Evolutionary conservation across 352 stramenopile species (phyloP).

Genomic region (Plasmopara viticola): DNA sequence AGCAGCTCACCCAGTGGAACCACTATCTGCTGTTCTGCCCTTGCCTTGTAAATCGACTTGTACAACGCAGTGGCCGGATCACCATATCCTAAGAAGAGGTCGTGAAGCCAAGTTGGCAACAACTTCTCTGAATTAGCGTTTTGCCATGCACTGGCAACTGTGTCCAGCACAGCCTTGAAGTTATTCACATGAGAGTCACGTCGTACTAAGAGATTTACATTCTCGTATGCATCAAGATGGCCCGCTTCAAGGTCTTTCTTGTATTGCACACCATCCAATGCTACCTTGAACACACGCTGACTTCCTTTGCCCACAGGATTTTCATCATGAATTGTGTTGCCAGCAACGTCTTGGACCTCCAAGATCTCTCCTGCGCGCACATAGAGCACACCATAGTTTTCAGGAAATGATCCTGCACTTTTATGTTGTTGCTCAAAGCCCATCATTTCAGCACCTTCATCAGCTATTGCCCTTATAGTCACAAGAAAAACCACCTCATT

Average conservation of each 20-base stretch:
- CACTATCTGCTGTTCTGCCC: slow-evolving; percentile 23
- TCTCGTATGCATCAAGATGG: slow-evolving; percentile 68
- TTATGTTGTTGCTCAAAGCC: slow-evolving; percentile 29
- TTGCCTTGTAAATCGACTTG: slow-evolving; percentile 45
- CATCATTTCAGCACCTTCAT: slow-evolving; percentile 66
- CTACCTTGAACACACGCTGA: slow-evolving; percentile 85
- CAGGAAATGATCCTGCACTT: slow-evolving; percentile 60
- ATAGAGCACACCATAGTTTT: slow-evolving; percentile 84
- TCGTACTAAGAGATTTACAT: slow-evolving; percentile 93
- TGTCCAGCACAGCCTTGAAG: slow-evolving; percentile 93
- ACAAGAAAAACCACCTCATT: slow-evolving; percentile 95
- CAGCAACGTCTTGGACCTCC: slow-evolving; percentile 74
- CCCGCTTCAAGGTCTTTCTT: slow-evolving; percentile 77
- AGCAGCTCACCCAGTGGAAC: slow-evolving; percentile 41
- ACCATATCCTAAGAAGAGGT: slow-evolving; percentile 93
- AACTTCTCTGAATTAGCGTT: slow-evolving; percentile 31
- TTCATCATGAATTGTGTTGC: slow-evolving; percentile 43
- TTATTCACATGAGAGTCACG: slow-evolving; percentile 88
- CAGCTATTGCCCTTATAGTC: slow-evolving; percentile 52
- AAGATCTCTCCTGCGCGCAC: slow-evolving; percentile 78
- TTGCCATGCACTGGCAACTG: slow-evolving; percentile 41
- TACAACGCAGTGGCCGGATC: slow-evolving; percentile 81
- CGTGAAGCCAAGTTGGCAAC: slow-evolving; percentile 91
- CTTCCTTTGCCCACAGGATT: slow-evolving; percentile 41
- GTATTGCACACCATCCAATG: slow-evolving; percentile 93